phyloP scores from a whole-genome alignment of 78 protist genomes.

The Chrysochromulina parva region DNA sequence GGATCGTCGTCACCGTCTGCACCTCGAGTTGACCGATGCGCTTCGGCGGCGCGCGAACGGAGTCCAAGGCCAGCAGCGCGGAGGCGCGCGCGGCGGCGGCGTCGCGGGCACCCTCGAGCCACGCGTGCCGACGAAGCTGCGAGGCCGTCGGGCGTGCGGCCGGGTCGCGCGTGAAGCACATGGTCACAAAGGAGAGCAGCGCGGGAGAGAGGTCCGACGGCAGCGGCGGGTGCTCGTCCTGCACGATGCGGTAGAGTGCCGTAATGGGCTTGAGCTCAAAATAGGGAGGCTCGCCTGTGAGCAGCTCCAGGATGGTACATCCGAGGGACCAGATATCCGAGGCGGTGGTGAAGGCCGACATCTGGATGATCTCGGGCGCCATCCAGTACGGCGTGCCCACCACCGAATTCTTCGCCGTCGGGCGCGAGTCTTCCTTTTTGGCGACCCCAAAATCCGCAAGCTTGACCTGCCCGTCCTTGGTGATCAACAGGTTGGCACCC shows the following conservation, averaged over 20 bases:
- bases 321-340: conserved; percentile 55
- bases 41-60: too few species aligned
- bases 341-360: conserved; percentile 25
- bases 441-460: conserved; percentile 27
- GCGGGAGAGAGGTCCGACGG: not conserved
- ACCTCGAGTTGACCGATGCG: too few species aligned
- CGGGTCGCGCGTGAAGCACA: not conserved
- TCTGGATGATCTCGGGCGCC: conserved; percentile 59
- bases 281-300: conserved; percentile 43
- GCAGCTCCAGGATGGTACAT: conserved; percentile 41
- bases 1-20: too few species aligned
- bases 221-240: not conserved
- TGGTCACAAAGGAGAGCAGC: not conserved
- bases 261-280: conserved; percentile 2
- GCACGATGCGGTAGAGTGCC: conserved; percentile 37
- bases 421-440: too few species aligned
- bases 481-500: conserved; percentile 55
- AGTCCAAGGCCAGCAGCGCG: too few species aligned
- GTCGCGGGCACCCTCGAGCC: too few species aligned
- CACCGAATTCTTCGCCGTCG: not conserved
- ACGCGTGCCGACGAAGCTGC: not conserved
- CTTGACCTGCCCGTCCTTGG: conserved; percentile 30
- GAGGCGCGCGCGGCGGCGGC: too few species aligned
- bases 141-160: not conserved
- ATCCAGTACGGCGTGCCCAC: conserved; percentile 61